Evolutionary conservation across 1,284 basidiomycete species (phyloP).

Genomic region (Ganoderma lingzhi): DNA sequence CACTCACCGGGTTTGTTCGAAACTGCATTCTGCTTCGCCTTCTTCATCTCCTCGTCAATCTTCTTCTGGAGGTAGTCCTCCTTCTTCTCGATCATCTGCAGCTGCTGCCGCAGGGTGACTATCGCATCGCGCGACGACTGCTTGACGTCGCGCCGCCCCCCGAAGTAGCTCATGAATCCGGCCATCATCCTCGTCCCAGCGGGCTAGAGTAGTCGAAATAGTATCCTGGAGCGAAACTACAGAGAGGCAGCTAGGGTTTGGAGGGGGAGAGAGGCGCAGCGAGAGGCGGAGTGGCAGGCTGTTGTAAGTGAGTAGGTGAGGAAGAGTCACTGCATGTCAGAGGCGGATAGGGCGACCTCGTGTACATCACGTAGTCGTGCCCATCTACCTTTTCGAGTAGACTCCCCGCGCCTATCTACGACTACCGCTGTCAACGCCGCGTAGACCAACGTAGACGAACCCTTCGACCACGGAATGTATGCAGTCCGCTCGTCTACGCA

Average conservation of each 20-base stretch:
- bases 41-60: slow-evolving; percentile 94
- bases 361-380: too few species aligned
- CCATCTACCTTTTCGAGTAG: too few species aligned
- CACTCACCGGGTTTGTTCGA: slow-evolving; percentile 88
- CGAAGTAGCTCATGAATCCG: slow-evolving; percentile 87
- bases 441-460: too few species aligned
- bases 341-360: too few species aligned
- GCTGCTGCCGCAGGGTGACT: slow-evolving; percentile 85
- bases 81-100: slow-evolving; percentile 99
- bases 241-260: slow-evolving; percentile 7
- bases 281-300: slow-evolving; percentile 24
- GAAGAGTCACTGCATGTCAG: too few species aligned
- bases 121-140: slow-evolving; percentile 88
- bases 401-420: too few species aligned
- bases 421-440: too few species aligned
- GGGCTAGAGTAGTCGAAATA: neutral
- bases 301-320: slow-evolving; percentile 7
- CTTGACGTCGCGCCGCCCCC: slow-evolving; percentile 80
- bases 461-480: too few species aligned
- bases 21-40: slow-evolving; percentile 93
- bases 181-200: slow-evolving; percentile 70
- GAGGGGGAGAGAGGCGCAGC: slow-evolving; percentile 2
- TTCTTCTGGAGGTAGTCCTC: slow-evolving; percentile 97
- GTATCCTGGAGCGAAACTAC: slow-evolving; percentile 9
- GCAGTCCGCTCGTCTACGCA: too few species aligned